phyloP scores from a whole-genome alignment of 139 green algal species.

The Coelastrella sp. region DNA sequence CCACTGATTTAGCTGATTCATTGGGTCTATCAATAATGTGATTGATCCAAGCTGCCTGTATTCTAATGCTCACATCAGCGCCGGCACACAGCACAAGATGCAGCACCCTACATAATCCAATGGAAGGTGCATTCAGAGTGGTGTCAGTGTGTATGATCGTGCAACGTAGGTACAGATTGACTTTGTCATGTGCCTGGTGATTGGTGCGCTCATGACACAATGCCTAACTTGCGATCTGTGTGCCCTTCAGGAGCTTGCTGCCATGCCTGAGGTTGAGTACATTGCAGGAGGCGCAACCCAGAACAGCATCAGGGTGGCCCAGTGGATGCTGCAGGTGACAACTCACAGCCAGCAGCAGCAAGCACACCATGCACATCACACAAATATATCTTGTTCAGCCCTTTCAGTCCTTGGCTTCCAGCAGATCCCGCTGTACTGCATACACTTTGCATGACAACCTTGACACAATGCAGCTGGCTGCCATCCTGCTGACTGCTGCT shows the following conservation, averaged over 20 bases:
- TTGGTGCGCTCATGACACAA: no score
- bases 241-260: constrained; percentile 81
- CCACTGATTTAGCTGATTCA: no score
- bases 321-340: constrained; percentile 95
- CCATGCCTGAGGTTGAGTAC: constrained; percentile 90
- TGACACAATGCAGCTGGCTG: neutral
- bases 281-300: constrained; percentile 98
- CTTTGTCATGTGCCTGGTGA: no score
- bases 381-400: neutral
- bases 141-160: neutral
- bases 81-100: no score
- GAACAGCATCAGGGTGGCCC: constrained; percentile 96
- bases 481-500: neutral
- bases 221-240: no score
- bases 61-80: neutral
- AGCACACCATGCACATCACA: neutral
- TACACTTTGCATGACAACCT: neutral
- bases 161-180: neutral
- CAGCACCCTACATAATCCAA: no score
- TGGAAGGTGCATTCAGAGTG: no score
- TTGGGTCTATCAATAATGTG: no score
- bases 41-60: neutral
- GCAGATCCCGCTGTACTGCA: neutral
- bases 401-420: no score
- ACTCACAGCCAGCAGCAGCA: neutral